Evolutionary conservation across 441 rosid species (phyloP).

Genomic region (Aquilaria agallochum): DNA sequence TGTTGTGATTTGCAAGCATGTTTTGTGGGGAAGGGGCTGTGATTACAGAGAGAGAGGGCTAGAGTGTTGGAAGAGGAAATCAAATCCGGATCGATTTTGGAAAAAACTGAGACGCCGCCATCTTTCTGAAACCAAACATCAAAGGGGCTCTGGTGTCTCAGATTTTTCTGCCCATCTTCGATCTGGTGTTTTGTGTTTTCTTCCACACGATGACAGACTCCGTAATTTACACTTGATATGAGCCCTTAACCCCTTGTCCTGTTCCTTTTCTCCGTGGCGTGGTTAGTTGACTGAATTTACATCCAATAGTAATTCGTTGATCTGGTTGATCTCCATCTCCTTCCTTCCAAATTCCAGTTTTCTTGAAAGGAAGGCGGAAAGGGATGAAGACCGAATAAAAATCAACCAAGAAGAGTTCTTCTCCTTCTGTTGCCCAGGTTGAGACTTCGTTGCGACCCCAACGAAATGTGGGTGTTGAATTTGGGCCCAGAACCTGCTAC

Average conservation of each 20-base stretch:
- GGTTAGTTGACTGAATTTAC: background rate
- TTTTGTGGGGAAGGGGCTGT: constrained; percentile 22
- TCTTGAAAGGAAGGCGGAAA: too few species aligned
- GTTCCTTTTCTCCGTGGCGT: background rate
- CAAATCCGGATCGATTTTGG: background rate
- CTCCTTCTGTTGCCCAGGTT: too few species aligned
- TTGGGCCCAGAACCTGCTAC: too few species aligned
- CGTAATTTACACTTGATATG: constrained; percentile 54
- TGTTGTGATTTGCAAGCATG: background rate
- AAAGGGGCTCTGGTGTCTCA: constrained; percentile 24
- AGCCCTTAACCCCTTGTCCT: constrained; percentile 20
- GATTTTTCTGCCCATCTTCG: constrained; percentile 3
- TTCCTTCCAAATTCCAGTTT: too few species aligned
- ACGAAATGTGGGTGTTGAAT: too few species aligned
- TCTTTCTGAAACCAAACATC: background rate
- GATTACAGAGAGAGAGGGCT: constrained; percentile 57
- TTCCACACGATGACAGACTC: constrained; percentile 27
- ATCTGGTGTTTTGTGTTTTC: constrained; percentile 14
- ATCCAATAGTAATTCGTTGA: too few species aligned
- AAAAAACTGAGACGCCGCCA: constrained; percentile 21
- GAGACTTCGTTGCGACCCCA: too few species aligned
- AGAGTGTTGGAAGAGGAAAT: constrained; percentile 24
- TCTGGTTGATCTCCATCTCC: too few species aligned
- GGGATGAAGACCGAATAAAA: too few species aligned
- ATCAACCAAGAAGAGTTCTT: too few species aligned